Evolutionary conservation across 345 rosid species (phyloP).

Genomic region (Camelina laxa): DNA sequence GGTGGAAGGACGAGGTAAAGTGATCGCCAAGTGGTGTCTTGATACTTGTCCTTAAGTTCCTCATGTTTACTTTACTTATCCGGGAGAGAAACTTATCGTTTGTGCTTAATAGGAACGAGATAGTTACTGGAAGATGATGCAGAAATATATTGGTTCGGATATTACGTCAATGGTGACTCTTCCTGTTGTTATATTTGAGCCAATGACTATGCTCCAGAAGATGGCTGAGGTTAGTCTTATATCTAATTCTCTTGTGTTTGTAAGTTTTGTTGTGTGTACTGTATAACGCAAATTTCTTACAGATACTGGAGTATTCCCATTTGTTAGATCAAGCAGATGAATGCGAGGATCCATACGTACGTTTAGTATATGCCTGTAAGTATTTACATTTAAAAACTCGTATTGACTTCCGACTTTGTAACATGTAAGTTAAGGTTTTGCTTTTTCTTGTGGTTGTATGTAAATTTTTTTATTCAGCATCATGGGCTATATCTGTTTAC

Average conservation of each 20-base stretch:
- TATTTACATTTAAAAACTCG: background rate
- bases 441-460: constrained; percentile 9
- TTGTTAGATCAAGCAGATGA: constrained; percentile 86
- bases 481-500: constrained; percentile 91
- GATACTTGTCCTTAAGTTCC: background rate
- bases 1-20: constrained; percentile 87
- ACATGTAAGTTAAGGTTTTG: background rate
- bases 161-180: constrained; percentile 95
- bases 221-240: constrained; percentile 81
- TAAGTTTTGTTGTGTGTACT: constrained; percentile 13
- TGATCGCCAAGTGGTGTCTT: background rate
- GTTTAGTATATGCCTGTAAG: constrained; percentile 87
- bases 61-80: background rate
- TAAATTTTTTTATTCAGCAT: constrained; percentile 52
- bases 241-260: background rate
- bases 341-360: constrained; percentile 89
- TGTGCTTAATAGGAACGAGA: constrained; percentile 67
- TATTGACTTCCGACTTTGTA: constrained; percentile 13
- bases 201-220: constrained; percentile 94
- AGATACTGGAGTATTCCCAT: constrained; percentile 91
- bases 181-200: constrained; percentile 90
- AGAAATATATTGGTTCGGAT: constrained; percentile 84
- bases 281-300: constrained; percentile 35
- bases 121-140: constrained; percentile 96
- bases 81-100: background rate